A percentile compares a stretch with the other conserved stretches of the same genome.
Evolutionary conservation across 208 protist species (phyloP).

Genomic region (Herpetomonas samuelpessoai): DNA sequence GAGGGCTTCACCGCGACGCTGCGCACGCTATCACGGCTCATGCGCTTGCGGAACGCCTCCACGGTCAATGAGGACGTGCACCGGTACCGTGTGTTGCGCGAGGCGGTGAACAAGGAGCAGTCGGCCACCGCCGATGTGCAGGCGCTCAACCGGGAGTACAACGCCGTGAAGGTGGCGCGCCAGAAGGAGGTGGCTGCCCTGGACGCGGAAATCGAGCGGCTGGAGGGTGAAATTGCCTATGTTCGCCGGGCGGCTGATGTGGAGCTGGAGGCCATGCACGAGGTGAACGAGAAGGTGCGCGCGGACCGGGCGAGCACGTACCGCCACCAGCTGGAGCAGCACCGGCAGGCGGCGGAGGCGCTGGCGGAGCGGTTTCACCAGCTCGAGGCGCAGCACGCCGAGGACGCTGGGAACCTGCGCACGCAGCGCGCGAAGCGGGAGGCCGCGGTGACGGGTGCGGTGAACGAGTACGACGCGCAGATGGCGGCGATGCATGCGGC

Average conservation of each 20-base stretch:
- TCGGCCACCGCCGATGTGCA: constrained; percentile 86
- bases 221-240: constrained; percentile 77
- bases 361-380: constrained; percentile 31
- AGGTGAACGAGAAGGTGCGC: constrained; percentile 51
- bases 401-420: constrained; percentile 59
- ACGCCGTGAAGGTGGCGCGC: constrained; percentile 61
- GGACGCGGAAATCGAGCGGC: constrained; percentile 55
- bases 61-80: constrained; percentile 89
- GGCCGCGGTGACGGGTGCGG: constrained; percentile 76
- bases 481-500: constrained; percentile 37
- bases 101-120: constrained; percentile 88
- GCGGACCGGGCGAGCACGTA: constrained; percentile 35
- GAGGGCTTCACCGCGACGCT: constrained; percentile 43
- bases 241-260: constrained; percentile 63
- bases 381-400: constrained; percentile 40
- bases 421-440: constrained; percentile 72
- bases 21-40: constrained; percentile 37
- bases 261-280: constrained; percentile 63
- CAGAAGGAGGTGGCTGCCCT: constrained; percentile 59
- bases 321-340: constrained; percentile 53
- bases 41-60: constrained; percentile 63
- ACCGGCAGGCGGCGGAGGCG: constrained; percentile 34
- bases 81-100: constrained; percentile 82
- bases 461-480: constrained; percentile 82
- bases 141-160: constrained; percentile 85